Evolutionary conservation across 2,329 filamentous ascomycete genomes (phyloP).

Genomic region (Neonectria neomacrospora): DNA sequence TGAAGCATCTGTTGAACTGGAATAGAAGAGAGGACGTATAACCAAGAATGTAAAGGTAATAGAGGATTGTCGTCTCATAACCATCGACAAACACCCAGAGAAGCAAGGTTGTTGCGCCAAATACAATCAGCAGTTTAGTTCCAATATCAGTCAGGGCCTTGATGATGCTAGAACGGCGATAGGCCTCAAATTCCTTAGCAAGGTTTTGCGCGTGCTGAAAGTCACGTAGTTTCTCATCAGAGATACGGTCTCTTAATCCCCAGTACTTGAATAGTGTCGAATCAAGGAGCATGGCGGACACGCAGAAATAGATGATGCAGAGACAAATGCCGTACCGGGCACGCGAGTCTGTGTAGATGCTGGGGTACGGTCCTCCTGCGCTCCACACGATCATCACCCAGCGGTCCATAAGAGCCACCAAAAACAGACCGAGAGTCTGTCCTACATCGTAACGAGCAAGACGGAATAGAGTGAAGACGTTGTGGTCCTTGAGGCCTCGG

Average conservation of each 20-base stretch:
- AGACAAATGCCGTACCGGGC: slow-evolving; percentile 33
- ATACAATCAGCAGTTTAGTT: slow-evolving; percentile 25
- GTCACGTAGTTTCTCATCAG: slow-evolving; percentile 24
- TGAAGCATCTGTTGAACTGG: slow-evolving; percentile 35
- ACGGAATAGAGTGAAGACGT: slow-evolving; percentile 29
- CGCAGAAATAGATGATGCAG: slow-evolving; percentile 34
- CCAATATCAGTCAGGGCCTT: slow-evolving; percentile 24
- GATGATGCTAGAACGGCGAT: slow-evolving; percentile 25
- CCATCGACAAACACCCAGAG: slow-evolving; percentile 27
- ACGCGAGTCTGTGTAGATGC: slow-evolving; percentile 32
- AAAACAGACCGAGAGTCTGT: slow-evolving; percentile 33
- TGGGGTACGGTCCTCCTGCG: slow-evolving; percentile 30
- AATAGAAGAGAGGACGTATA: slow-evolving; percentile 27
- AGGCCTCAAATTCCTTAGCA: slow-evolving; percentile 16
- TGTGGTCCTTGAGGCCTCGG: slow-evolving; percentile 33
- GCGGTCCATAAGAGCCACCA: slow-evolving; percentile 35
- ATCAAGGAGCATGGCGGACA: slow-evolving; percentile 32
- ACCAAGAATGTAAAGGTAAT: slow-evolving; percentile 27
- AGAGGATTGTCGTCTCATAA: slow-evolving; percentile 19
- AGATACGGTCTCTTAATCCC: slow-evolving; percentile 25
- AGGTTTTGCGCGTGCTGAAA: slow-evolving; percentile 23
- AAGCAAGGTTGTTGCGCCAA: slow-evolving; percentile 22
- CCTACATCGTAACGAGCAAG: slow-evolving; percentile 32
- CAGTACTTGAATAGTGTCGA: slow-evolving; percentile 33
- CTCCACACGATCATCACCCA: slow-evolving; percentile 37